Percentiles rank a stretch among this genome's conserved stretches.
Conservation (phyloP, 176 grass and related monocot species). For the Triticum monococcum region DNA sequence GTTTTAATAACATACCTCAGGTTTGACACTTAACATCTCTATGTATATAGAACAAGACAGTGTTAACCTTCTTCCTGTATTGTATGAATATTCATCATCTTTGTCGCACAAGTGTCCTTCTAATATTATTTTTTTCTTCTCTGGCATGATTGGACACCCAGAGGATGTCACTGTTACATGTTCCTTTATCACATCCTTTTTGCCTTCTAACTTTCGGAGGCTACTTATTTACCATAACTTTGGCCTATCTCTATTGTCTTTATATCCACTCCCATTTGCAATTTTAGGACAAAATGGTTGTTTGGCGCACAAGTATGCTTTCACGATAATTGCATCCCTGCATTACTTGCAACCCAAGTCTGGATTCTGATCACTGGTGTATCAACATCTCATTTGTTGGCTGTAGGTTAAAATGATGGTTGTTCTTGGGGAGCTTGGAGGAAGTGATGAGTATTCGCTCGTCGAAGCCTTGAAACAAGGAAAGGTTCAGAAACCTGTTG, state of each 20-base stretch:
- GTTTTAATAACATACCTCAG: slow-evolving; percentile 98
- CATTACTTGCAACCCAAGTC: slow-evolving; percentile 7
- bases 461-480: slow-evolving; percentile 97
- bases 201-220: slow-evolving; percentile 3
- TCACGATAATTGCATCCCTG: background rate
- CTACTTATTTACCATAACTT: slow-evolving; percentile 7
- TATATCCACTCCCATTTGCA: background rate
- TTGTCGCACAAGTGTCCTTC: background rate
- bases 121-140: background rate
- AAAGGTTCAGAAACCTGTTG: slow-evolving; percentile 95
- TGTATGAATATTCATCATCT: background rate
- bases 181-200: background rate
- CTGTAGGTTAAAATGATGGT: slow-evolving; percentile 98
- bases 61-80: background rate
- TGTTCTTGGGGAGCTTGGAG: slow-evolving; percentile 97
- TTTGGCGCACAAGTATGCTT: slow-evolving; percentile 15
- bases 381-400: slow-evolving; percentile 24
- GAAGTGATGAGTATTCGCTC: slow-evolving; percentile 91
- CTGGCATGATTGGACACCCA: background rate
- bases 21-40: slow-evolving; percentile 41
- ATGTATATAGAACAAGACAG: background rate
- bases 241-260: background rate
- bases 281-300: background rate
- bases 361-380: slow-evolving; percentile 18
- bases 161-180: background rate